Conservation (phyloP, 371 early-diverging fungal genomes). For the Rhizomucor miehei region DNA sequence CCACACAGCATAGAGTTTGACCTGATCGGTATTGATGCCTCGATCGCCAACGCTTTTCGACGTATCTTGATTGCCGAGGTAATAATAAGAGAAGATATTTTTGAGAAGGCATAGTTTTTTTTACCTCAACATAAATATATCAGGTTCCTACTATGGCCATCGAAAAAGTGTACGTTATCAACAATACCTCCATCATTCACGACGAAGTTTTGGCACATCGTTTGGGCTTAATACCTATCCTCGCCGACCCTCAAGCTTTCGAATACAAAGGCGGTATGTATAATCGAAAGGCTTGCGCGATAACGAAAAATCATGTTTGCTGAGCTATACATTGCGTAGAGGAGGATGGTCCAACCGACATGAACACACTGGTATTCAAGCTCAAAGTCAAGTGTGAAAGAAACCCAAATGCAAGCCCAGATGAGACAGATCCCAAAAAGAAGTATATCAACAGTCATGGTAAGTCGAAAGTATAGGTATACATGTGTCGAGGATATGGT, state of each 20-base stretch:
- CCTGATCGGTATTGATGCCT: constrained; percentile 90
- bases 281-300: neutral
- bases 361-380: constrained; percentile 93
- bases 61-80: constrained; percentile 95
- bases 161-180: constrained; percentile 91
- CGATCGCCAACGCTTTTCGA: constrained; percentile 96
- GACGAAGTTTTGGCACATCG: constrained; percentile 99
- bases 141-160: constrained; percentile 97
- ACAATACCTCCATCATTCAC: constrained; percentile 94
- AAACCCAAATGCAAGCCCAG: constrained; percentile 58
- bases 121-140: neutral
- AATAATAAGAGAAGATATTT: neutral
- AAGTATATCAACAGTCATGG: constrained; percentile 66
- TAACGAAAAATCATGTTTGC: neutral
- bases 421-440: constrained; percentile 72
- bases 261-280: constrained; percentile 64
- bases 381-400: constrained; percentile 73
- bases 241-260: constrained; percentile 81
- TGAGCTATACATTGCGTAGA: constrained; percentile 12
- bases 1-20: constrained; percentile 90
- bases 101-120: neutral
- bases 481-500: neutral
- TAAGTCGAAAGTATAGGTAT: constrained; percentile 12
- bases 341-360: constrained; percentile 80
- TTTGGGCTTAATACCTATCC: constrained; percentile 95